These are phyloP conservation scores for Eucalyptus fibrosa DNA, from an alignment of 345 rosid genomes.

Conservation along the genomic window DNA sequence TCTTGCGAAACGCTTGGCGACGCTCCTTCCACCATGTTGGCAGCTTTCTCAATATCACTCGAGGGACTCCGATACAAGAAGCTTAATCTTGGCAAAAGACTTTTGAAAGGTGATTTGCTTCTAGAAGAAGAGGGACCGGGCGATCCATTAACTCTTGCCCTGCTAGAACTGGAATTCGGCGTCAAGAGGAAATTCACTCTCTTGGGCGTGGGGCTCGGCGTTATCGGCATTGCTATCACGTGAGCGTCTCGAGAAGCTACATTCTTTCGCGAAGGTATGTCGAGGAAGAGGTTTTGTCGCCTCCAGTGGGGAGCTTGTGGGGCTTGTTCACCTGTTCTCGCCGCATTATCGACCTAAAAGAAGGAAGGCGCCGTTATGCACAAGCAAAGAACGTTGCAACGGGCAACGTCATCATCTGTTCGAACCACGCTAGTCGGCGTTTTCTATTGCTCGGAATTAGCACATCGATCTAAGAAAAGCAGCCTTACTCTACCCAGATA, in stretches of 20 bases:
- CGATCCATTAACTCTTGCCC: constrained; percentile 20
- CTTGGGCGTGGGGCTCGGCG: constrained; percentile 73
- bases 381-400: background rate
- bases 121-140: constrained; percentile 40
- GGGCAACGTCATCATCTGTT: background rate
- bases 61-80: constrained; percentile 40
- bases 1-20: constrained; percentile 27
- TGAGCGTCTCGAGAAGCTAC: constrained; percentile 33
- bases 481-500: background rate
- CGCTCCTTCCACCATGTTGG: constrained; percentile 12
- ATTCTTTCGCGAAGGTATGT: constrained; percentile 60
- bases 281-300: constrained; percentile 54
- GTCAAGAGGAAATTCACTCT: constrained; percentile 71
- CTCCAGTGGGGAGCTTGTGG: constrained; percentile 37
- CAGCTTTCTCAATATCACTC: constrained; percentile 47
- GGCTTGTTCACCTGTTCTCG: constrained; percentile 29
- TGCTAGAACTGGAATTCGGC: constrained; percentile 34
- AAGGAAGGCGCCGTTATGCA: background rate
- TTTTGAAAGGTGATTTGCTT: constrained; percentile 54
- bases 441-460: background rate
- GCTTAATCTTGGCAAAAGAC: constrained; percentile 45
- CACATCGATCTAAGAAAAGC: background rate
- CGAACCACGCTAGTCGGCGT: background rate
- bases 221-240: constrained; percentile 52
- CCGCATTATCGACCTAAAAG: background rate